Evolutionary conservation across 2,329 filamentous ascomycete genomes (phyloP), one percentile per base, ranked within the genome.

Genomic region (Colletotrichum destructivum): DNA sequence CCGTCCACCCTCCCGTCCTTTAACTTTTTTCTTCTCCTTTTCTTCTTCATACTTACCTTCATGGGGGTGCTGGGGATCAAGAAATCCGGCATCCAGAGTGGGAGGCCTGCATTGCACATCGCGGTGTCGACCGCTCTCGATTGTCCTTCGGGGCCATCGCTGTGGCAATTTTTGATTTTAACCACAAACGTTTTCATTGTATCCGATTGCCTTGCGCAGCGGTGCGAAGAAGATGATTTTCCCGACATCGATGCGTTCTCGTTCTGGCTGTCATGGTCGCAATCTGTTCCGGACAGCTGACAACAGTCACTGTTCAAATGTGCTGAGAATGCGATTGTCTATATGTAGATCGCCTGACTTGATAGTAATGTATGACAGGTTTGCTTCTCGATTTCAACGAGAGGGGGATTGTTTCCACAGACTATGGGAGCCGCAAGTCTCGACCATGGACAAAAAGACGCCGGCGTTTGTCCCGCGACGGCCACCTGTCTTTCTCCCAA

Each of bases 51-150:
- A 86, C 85, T 86, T 87, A 86, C 84, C 84, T 87, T 86, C 79
- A 81, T 80, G 78, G 78, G 81, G 77, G 76, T 74, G 75, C 74
- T 76, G 79, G 78, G 77, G 85, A 78, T 87, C 85, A 87, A 74
- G 82, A 82, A 82, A 77, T 74, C 79, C 78, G 75, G 76, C 67
- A 75, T 76, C 79, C 81, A 85, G 82, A 78, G 76, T 76, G 81
- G 82, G 78, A 81, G 80, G 81, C 84, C 85, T 87, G 84, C 85
- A 87, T 86, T 85, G 85, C 84, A 87, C 85, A 85, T 78, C 84
- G 70, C 67, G 73, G 73, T 64, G 70, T 71, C 59, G 51, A 54
- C 63, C 66, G 69, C 38, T 67, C 59, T 73, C 62, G 70, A 71
- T 73, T 74, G 70, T 42, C 72, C 73, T 74, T 66, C 66, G 62